Percentiles rank a stretch among this genome's conserved stretches.
phyloP scores from a whole-genome alignment of 495 filamentous ascomycete species.

The Aspergillus biplanus region DNA sequence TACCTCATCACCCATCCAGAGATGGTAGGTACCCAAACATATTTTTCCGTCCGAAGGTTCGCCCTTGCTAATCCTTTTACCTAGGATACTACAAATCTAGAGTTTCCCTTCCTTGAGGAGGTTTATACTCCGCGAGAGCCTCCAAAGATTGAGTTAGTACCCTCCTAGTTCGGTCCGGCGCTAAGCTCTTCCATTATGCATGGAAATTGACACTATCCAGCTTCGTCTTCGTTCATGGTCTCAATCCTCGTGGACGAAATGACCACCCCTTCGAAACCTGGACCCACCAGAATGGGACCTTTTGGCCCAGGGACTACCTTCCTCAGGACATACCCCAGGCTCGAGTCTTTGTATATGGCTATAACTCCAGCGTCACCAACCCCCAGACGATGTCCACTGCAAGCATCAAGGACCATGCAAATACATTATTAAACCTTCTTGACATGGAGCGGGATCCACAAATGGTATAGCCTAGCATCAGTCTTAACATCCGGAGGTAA shows the following conservation, averaged over 20 bases:
- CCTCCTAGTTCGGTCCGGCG: neutral
- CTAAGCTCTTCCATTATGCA: neutral
- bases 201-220: conserved; percentile 19
- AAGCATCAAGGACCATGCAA: conserved; percentile 44
- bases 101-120: conserved; percentile 43
- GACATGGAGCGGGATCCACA: conserved; percentile 38
- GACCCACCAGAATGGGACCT: conserved; percentile 40
- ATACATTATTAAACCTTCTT: conserved; percentile 41
- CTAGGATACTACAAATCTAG: conserved; percentile 34
- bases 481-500: neutral
- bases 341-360: conserved; percentile 47
- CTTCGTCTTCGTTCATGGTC: conserved; percentile 45
- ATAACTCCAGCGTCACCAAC: conserved; percentile 47
- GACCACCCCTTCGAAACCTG: conserved; percentile 48
- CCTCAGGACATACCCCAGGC: conserved; percentile 43
- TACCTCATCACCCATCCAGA: neutral
- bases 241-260: conserved; percentile 41
- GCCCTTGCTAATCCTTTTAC: conserved; percentile 3
- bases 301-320: conserved; percentile 48
- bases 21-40: conserved; percentile 12
- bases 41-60: neutral
- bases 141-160: conserved; percentile 39
- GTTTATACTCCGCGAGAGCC: conserved; percentile 35
- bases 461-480: conserved; percentile 15
- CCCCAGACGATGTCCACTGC: conserved; percentile 43